Evolutionary conservation across 495 filamentous ascomycete genomes (phyloP).

Genomic region (Tuber brumale): DNA sequence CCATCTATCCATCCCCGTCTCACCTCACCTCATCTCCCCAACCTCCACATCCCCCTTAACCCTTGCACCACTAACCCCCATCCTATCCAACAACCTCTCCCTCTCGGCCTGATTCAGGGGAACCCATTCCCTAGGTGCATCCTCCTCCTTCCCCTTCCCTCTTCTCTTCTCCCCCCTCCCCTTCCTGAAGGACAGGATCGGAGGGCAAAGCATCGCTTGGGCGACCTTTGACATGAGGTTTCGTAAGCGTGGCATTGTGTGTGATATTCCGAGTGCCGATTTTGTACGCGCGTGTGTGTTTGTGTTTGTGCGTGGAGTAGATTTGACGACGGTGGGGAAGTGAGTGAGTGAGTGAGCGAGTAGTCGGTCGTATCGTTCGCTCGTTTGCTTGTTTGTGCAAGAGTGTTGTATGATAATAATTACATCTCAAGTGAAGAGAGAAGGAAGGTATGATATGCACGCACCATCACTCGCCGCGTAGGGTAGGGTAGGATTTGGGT

Average conservation of each 20-base stretch:
- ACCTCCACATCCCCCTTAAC: not conserved
- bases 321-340: too few relatives aligned
- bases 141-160: not conserved
- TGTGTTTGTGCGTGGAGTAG: too few relatives aligned
- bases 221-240: not conserved
- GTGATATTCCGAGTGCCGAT: not conserved
- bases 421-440: not conserved
- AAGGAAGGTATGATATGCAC: not conserved
- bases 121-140: not conserved
- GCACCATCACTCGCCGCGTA: not conserved
- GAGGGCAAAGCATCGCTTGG: not conserved
- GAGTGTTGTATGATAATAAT: not conserved
- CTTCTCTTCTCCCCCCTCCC: not conserved
- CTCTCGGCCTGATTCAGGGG: not conserved
- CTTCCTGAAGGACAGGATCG: not conserved
- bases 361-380: too few relatives aligned
- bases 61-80: not conserved
- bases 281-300: not conserved
- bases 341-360: not conserved
- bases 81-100: constrained; percentile 1
- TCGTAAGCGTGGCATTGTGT: not conserved
- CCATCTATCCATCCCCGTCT: not conserved
- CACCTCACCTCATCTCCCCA: not conserved
- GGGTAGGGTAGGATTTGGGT: too few relatives aligned
- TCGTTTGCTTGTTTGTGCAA: not conserved